phyloP scores from a whole-genome alignment of 306 rosid genomes.

The Cicer cuneatum region DNA sequence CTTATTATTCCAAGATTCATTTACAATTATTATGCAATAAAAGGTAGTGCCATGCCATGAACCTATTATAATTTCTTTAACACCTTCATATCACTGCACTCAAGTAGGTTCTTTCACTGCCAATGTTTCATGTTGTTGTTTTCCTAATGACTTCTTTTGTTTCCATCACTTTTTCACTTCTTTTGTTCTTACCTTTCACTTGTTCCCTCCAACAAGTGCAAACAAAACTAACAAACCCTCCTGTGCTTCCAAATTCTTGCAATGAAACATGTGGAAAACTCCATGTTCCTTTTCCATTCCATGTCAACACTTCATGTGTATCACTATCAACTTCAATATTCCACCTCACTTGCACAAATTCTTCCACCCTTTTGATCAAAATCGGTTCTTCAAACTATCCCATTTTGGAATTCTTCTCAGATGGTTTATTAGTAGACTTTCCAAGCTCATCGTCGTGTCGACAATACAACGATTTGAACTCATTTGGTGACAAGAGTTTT shows the following conservation, averaged over 20 bases:
- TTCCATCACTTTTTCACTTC: conserved; percentile 32
- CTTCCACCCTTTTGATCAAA: conserved; percentile 68
- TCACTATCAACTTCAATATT: conserved; percentile 59
- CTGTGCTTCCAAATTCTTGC: conserved; percentile 50
- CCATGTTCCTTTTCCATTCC: conserved; percentile 80
- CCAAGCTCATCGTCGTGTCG: conserved; percentile 72
- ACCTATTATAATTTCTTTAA: conserved; percentile 32
- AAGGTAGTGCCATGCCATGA: conserved; percentile 30
- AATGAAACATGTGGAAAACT: conserved; percentile 73
- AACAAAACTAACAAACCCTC: conserved; percentile 35
- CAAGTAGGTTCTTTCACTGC: conserved; percentile 28
- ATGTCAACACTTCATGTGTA: conserved; percentile 66
- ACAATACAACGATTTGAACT: conserved; percentile 77
- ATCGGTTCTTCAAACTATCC: conserved; percentile 55
- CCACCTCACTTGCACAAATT: conserved; percentile 70
- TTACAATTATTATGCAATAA: conserved; percentile 21
- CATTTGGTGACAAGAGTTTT: conserved; percentile 56
- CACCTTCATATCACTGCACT: background rate
- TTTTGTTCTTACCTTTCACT: conserved; percentile 50
- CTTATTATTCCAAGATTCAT: conserved; percentile 17
- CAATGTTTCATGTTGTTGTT: conserved; percentile 52
- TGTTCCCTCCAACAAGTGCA: conserved; percentile 52
- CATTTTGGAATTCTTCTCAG: conserved; percentile 74
- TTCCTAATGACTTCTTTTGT: conserved; percentile 32
- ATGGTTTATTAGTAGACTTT: conserved; percentile 75